These are phyloP conservation scores for Rhododendron mucronatum DNA, from an alignment of 148 eudicot species.

Conservation along the genomic window DNA sequence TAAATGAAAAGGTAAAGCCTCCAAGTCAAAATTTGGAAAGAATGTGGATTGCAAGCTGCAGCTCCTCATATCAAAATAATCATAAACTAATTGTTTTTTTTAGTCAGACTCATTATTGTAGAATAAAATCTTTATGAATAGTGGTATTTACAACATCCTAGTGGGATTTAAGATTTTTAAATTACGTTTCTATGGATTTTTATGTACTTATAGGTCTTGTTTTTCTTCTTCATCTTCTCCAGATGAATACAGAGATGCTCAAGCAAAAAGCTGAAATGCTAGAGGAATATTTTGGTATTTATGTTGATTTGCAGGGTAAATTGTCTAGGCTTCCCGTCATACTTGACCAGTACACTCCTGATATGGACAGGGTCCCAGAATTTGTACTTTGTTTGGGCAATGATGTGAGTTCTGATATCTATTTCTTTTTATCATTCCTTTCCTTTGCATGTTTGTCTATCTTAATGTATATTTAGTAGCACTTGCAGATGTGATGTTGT, in stretches of 20 bases:
- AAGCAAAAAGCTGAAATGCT: slow-evolving; percentile 77
- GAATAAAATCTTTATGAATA: background rate
- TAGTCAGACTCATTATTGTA: background rate
- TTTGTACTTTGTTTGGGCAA: slow-evolving; percentile 86
- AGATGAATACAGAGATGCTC: slow-evolving; percentile 78
- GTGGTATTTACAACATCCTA: background rate
- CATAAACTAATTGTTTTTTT: background rate
- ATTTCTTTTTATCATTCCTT: slow-evolving; percentile 3
- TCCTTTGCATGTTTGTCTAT: background rate
- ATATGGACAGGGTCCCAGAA: slow-evolving; percentile 93
- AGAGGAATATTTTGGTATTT: slow-evolving; percentile 80
- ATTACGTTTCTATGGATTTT: background rate
- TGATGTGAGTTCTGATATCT: slow-evolving; percentile 52
- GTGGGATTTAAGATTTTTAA: background rate
- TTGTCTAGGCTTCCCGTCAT: slow-evolving; percentile 86
- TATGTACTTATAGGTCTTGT: background rate
- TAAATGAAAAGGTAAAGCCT: background rate
- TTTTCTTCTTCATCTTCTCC: slow-evolving; percentile 5
- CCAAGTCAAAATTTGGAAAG: background rate
- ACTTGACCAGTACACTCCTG: slow-evolving; percentile 97
- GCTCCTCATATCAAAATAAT: background rate
- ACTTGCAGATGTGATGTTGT: background rate
- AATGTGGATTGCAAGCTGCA: background rate
- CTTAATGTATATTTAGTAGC: background rate
- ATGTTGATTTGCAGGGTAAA: slow-evolving; percentile 63